phyloP scores from a whole-genome alignment of 345 rosid species.

The Melaleuca quinquenervia region DNA sequence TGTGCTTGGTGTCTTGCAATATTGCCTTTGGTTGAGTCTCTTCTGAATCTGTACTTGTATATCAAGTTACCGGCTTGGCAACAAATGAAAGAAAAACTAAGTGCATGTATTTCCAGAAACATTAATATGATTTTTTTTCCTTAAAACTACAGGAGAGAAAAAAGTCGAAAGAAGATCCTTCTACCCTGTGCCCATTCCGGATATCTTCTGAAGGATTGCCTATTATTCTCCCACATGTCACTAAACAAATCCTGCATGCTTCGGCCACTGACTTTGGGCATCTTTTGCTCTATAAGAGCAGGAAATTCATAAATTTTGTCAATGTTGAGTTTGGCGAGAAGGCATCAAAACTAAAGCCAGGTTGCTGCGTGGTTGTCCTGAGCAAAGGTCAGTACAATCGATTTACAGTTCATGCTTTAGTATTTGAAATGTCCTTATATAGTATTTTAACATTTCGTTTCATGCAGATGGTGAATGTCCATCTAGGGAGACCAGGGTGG shows the following conservation, averaged over 20 bases:
- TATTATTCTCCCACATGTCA: constrained; percentile 73
- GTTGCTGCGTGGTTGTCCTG: constrained; percentile 71
- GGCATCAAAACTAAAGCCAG: constrained; percentile 65
- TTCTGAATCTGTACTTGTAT: neutral
- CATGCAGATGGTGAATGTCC: constrained; percentile 24
- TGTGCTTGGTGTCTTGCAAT: neutral
- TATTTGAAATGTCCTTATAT: neutral
- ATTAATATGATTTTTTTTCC: neutral
- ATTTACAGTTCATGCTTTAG: neutral
- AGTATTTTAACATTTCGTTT: neutral
- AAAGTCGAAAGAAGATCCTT: constrained; percentile 62
- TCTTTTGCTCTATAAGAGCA: constrained; percentile 64
- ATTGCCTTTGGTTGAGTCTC: neutral
- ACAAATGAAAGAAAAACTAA: neutral
- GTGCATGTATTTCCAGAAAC: neutral
- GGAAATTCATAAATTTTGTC: constrained; percentile 59
- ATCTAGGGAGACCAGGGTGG: constrained; percentile 21
- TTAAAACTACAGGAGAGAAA: constrained; percentile 56
- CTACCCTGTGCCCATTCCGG: constrained; percentile 62
- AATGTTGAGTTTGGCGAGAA: constrained; percentile 53
- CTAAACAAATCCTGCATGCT: constrained; percentile 66
- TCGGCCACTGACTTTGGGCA: constrained; percentile 63
- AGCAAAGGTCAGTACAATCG: constrained; percentile 29
- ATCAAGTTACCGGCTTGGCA: neutral
- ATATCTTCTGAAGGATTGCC: constrained; percentile 96